Base-by-base conservation (phyloP, 164 flowering plant species). In the Vitis rupestris region DNA sequence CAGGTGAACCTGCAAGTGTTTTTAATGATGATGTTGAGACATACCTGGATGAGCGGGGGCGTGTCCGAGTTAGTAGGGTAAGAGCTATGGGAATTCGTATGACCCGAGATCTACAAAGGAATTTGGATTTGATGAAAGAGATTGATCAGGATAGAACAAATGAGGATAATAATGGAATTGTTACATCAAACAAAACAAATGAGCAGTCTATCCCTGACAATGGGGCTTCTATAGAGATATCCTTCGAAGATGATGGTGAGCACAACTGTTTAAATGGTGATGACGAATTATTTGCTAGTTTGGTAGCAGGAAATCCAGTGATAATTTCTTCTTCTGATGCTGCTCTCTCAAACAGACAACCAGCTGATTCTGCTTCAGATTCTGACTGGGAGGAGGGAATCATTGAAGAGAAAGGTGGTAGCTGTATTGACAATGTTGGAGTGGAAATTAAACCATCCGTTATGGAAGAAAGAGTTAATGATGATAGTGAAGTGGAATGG, bases 101-200 rank as follows among this genome's bases (percentile, higher is more conserved):
- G 97, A 91, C 98, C 55, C 90, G 99, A 59, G 98, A 95, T 81
- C 60, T 95, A 65, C 94, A 93, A 64, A 85, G 90, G 78, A 95
- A 95, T 76, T 82, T 93, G 72, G 96, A 90, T 78, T 72, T 95
- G 79, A 88, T 91, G 93, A 95, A 86, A 76, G 94, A 93, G 78
- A 72, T 83, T 65, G 97, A 94, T 67, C 76, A 78, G 70, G 89
- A 78, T 61, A 87, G 69, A 62, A 65, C 37, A 14, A 77, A 55
- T 65, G 71, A 54, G 37, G 68, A 27, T 62, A 63, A 50, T 61
- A 55, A 61, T 75, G 84, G 71, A 67, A 64, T 54, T 44, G 61
- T 56, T 64, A 70, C 48, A 66, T 58, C 58, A 66, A 68, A 59
- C 37, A 72, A 54, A 50, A 67, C 19, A 57, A 70, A 61, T 50